Conservation (phyloP, 257 asterid genomes). For the Rehmannia glutinosa region DNA sequence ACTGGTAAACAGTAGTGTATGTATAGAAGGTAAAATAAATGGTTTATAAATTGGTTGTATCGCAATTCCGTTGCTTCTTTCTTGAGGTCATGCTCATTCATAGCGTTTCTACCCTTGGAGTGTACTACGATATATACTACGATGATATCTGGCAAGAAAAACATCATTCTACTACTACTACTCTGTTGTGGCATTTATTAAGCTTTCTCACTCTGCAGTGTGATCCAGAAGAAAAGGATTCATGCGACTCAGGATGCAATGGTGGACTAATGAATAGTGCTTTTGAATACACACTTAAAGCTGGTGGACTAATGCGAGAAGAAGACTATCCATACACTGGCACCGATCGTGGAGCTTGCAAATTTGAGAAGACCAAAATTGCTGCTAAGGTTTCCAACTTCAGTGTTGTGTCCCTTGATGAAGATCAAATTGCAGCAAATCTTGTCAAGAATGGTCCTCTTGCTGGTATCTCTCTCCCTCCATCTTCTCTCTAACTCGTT, state of each 20-base stretch:
- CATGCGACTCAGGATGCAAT: slow-evolving; percentile 83
- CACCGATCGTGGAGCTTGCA: slow-evolving; percentile 66
- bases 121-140: background rate
- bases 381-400: slow-evolving; percentile 88
- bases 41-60: background rate
- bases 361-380: slow-evolving; percentile 62
- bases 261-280: slow-evolving; percentile 94
- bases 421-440: slow-evolving; percentile 88
- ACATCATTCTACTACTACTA: background rate
- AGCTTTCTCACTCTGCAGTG: slow-evolving; percentile 43
- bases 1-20: too few species aligned
- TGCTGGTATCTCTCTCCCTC: slow-evolving; percentile 52
- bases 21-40: too few species aligned
- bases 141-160: background rate
- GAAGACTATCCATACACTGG: slow-evolving; percentile 82
- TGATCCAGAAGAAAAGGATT: slow-evolving; percentile 67
- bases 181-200: background rate
- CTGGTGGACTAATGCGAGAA: slow-evolving; percentile 91
- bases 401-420: slow-evolving; percentile 74
- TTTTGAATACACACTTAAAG: slow-evolving; percentile 68
- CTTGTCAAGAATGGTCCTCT: slow-evolving; percentile 89
- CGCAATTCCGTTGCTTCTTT: background rate
- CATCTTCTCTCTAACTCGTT: background rate
- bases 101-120: background rate
- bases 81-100: background rate